These are phyloP conservation scores for Asterochloris sp. DNA, from an alignment of 139 green algal species.

Conservation along the genomic window DNA sequence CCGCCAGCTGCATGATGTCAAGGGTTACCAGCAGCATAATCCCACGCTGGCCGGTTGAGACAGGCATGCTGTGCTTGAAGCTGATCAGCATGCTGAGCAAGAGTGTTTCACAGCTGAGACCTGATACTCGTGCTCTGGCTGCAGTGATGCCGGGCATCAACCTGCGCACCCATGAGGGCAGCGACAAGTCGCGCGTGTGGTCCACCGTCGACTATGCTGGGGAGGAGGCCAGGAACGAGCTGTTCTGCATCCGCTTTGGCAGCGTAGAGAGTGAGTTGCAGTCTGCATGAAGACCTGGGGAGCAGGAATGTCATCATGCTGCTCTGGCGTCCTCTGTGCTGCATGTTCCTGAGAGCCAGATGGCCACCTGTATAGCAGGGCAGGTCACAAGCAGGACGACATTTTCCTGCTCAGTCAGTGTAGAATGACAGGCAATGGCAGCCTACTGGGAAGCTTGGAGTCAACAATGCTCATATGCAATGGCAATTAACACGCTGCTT, in stretches of 20 bases:
- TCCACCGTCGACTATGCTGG: conserved; percentile 93
- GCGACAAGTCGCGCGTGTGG: conserved; percentile 97
- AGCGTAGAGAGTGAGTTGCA: conserved; percentile 55
- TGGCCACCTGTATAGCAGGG: too few relatives aligned
- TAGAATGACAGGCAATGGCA: too few relatives aligned
- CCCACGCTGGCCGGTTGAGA: not conserved
- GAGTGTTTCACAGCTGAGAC: not conserved
- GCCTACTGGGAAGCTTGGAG: too few relatives aligned
- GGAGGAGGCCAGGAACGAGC: conserved; percentile 78
- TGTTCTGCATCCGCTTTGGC: conserved; percentile 94
- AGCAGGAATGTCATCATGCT: too few relatives aligned
- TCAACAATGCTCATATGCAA: too few relatives aligned
- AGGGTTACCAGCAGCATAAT: not conserved
- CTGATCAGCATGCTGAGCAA: not conserved
- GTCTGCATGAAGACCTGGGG: too few relatives aligned
- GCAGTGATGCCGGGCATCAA: conserved; percentile 91
- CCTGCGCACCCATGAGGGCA: conserved; percentile 91
- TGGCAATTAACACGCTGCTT: too few relatives aligned
- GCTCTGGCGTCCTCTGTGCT: too few relatives aligned
- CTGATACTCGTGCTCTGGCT: not conserved
- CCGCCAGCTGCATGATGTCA: not conserved
- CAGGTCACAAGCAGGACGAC: too few relatives aligned
- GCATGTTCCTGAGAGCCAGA: too few relatives aligned
- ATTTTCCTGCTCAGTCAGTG: too few relatives aligned
- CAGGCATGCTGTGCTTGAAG: not conserved